Conservation (phyloP, 2,329 filamentous ascomycete species). For the Arthrobotrys megalospora region DNA sequence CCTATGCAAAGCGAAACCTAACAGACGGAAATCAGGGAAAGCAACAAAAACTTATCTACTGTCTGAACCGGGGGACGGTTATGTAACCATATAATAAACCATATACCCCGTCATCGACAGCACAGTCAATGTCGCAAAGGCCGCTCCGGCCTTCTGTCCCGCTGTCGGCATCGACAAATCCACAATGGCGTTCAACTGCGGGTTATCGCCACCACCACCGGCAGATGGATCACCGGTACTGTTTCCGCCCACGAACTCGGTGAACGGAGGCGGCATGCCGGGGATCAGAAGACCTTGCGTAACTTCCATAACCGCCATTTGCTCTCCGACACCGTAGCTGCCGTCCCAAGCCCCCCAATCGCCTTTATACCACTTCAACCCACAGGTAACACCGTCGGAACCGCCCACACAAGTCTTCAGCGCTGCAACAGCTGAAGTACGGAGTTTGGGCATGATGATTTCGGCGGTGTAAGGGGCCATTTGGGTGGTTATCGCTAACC, state of each 20-base stretch:
- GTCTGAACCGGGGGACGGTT: background rate
- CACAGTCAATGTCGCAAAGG: constrained; percentile 55
- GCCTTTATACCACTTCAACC: constrained; percentile 76
- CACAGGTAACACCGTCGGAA: constrained; percentile 72
- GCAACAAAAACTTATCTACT: background rate
- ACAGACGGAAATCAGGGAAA: constrained; percentile 5
- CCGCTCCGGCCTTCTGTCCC: constrained; percentile 55
- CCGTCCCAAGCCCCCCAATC: constrained; percentile 71
- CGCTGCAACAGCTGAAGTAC: constrained; percentile 73
- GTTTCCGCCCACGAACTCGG: constrained; percentile 73
- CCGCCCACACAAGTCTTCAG: constrained; percentile 74
- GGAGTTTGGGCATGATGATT: constrained; percentile 71
- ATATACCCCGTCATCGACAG: constrained; percentile 60
- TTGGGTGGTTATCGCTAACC: constrained; percentile 74
- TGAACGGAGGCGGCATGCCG: constrained; percentile 69
- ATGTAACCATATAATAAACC: constrained; percentile 60
- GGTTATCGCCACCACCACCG: constrained; percentile 64
- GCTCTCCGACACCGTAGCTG: constrained; percentile 72
- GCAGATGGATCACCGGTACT: constrained; percentile 69
- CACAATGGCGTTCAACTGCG: constrained; percentile 57
- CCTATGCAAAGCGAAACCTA: constrained; percentile 37
- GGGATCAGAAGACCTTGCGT: constrained; percentile 74
- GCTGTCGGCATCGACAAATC: constrained; percentile 43
- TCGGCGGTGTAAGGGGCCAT: constrained; percentile 73
- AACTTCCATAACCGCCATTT: constrained; percentile 77